These are phyloP conservation scores for Trifolium dubium DNA, from an alignment of 306 rosid genomes.

Conservation along the genomic window DNA sequence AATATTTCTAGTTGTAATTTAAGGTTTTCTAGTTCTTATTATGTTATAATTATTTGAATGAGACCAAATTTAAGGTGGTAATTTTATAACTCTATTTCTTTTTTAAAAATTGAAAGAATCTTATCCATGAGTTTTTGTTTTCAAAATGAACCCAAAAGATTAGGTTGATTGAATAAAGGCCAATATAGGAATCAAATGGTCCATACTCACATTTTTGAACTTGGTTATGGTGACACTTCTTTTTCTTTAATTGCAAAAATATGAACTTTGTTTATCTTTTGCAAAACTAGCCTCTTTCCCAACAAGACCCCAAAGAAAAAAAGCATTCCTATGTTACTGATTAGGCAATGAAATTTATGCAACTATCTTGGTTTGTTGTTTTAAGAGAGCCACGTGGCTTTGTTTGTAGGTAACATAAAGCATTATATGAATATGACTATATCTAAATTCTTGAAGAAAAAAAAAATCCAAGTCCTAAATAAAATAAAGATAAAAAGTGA, in stretches of 20 bases:
- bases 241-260: not conserved
- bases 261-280: not conserved
- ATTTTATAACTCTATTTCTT: too few species aligned
- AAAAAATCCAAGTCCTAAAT: too few species aligned
- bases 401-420: not conserved
- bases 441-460: too few species aligned
- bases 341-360: not conserved
- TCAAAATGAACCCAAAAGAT: not conserved
- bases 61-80: too few species aligned
- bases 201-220: not conserved
- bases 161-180: not conserved
- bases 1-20: too few species aligned
- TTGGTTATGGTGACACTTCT: not conserved
- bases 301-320: too few species aligned
- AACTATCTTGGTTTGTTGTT: not conserved
- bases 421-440: too few species aligned
- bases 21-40: too few species aligned
- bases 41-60: too few species aligned
- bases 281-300: not conserved
- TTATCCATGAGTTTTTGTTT: not conserved
- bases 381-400: not conserved
- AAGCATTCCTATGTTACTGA: not conserved
- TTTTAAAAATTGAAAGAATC: not conserved
- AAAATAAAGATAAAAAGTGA: too few species aligned
- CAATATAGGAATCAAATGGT: not conserved